phyloP scores from a whole-genome alignment of 768 basidiomycete species.

The Boletus vermiculosoides region DNA sequence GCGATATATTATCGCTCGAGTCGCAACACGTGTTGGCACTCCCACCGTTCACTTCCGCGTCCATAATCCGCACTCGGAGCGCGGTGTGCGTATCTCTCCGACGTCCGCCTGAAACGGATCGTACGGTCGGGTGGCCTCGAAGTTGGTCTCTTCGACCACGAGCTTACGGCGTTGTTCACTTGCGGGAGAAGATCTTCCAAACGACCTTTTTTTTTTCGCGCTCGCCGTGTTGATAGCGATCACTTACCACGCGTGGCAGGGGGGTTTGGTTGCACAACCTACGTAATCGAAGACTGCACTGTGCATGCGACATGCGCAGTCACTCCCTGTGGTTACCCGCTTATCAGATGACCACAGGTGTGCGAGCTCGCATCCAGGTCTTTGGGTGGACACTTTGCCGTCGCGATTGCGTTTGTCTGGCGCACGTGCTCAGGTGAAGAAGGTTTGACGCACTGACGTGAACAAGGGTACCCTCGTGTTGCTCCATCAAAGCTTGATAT shows the following conservation, averaged over 20 bases:
- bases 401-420: neutral
- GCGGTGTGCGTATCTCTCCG: neutral
- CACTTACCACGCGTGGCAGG: neutral
- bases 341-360: neutral
- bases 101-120: conserved; percentile 13
- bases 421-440: neutral
- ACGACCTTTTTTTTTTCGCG: neutral
- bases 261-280: neutral
- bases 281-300: conserved; percentile 21
- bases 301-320: neutral
- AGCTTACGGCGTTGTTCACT: neutral
- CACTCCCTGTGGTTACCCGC: conserved; percentile 1
- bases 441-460: neutral
- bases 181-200: neutral
- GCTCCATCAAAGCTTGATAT: conserved; percentile 1
- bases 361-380: neutral
- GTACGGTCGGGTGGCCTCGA: neutral
- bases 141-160: neutral
- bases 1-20: neutral
- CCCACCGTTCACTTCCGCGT: conserved; percentile 17
- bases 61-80: conserved; percentile 14
- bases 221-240: conserved; percentile 4
- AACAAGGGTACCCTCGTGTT: neutral
- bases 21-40: conserved; percentile 15
- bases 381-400: neutral